These are phyloP conservation scores for Cardamine occulta DNA, from an alignment of 345 rosid genomes.

Conservation along the genomic window DNA sequence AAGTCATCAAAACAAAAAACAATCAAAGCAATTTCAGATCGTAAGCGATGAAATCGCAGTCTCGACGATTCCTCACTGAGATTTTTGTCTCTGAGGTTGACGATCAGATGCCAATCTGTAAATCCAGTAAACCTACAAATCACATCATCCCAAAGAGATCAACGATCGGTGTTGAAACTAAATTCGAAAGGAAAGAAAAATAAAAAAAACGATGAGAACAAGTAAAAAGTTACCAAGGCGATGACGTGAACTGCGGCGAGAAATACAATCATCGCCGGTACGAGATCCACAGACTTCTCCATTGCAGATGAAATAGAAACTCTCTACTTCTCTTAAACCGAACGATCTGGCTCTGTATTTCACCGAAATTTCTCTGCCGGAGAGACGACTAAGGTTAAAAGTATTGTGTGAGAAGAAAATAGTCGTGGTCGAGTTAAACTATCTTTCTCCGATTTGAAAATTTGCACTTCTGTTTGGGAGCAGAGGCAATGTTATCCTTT, in stretches of 20 bases:
- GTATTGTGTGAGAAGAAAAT: background rate
- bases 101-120: conserved; percentile 75
- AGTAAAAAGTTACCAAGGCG: conserved; percentile 59
- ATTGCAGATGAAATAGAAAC: background rate
- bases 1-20: conserved; percentile 1
- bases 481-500: background rate
- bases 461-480: conserved; percentile 5
- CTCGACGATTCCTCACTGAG: conserved; percentile 49
- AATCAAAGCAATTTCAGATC: conserved; percentile 17
- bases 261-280: conserved; percentile 61
- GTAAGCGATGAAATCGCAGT: background rate
- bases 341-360: background rate
- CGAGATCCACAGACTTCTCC: conserved; percentile 58
- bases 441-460: conserved; percentile 35
- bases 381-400: conserved; percentile 39
- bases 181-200: background rate
- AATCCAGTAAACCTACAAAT: conserved; percentile 72
- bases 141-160: conserved; percentile 16
- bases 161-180: too few species aligned
- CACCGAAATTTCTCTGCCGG: conserved; percentile 26
- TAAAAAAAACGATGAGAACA: background rate
- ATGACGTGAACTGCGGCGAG: conserved; percentile 79
- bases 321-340: background rate
- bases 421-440: conserved; percentile 38
- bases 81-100: conserved; percentile 72